phyloP scores from a whole-genome alignment of 345 rosid genomes.

The Luvunga scandens region DNA sequence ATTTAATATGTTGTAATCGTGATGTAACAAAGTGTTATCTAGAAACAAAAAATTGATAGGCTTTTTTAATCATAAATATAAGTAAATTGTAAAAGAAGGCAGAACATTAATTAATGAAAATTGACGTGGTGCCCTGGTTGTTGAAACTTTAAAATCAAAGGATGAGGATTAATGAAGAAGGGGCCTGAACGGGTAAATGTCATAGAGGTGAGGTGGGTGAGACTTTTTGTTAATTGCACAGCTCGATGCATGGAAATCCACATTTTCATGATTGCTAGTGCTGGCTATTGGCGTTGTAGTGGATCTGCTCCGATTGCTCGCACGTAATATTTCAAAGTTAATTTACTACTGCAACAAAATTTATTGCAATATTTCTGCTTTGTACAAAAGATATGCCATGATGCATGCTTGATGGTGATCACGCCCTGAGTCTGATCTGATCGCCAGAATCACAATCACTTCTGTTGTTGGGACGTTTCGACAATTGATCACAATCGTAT shows the following conservation, averaged over 20 bases:
- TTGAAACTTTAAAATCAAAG: constrained; percentile 6
- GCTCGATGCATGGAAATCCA: constrained; percentile 45
- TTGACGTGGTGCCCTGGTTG: constrained; percentile 14
- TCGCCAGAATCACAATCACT: background rate
- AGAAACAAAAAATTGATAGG: too few relatives aligned
- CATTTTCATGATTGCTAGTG: constrained; percentile 26
- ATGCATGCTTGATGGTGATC: constrained; percentile 16
- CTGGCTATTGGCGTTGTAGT: constrained; percentile 17
- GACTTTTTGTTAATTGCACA: constrained; percentile 17
- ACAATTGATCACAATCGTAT: background rate
- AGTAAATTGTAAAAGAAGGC: too few relatives aligned
- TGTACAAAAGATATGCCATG: constrained; percentile 16
- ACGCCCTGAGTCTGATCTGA: too few relatives aligned
- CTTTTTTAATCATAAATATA: too few relatives aligned
- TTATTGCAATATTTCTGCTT: constrained; percentile 18
- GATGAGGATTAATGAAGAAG: background rate
- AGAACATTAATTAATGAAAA: background rate
- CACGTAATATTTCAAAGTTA: constrained; percentile 8
- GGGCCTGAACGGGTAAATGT: background rate
- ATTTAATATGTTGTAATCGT: too few relatives aligned
- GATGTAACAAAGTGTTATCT: too few relatives aligned
- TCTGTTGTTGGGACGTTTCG: background rate
- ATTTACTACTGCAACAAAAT: background rate
- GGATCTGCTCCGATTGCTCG: constrained; percentile 12
- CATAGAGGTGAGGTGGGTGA: background rate